Conservation (phyloP, 352 stramenopile species). For the Aphanomyces stellatus region DNA sequence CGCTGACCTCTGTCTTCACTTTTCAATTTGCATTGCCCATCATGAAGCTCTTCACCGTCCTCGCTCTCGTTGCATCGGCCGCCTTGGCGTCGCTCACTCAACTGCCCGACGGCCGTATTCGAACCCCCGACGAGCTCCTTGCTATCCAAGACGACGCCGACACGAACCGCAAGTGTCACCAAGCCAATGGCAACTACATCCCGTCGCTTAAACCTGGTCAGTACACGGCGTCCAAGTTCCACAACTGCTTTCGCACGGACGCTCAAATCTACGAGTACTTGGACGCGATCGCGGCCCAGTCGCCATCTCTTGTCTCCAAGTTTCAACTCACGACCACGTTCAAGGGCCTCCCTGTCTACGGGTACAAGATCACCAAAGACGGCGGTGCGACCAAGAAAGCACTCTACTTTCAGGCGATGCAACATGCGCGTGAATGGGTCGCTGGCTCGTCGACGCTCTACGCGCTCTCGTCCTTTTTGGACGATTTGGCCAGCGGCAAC, state of each 20-base stretch:
- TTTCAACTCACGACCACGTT: conserved; percentile 25
- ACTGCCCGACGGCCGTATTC: background rate
- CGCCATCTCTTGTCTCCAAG: conserved; percentile 23
- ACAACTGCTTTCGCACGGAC: conserved; percentile 27
- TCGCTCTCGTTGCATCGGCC: background rate
- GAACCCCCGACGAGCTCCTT: background rate
- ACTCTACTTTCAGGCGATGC: conserved; percentile 27
- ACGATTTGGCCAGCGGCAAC: conserved; percentile 24
- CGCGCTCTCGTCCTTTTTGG: conserved; percentile 26
- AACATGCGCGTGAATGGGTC: conserved; percentile 30
- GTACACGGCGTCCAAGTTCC: conserved; percentile 25
- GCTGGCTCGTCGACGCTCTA: conserved; percentile 25
- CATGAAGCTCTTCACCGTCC: background rate
- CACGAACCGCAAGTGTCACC: background rate
- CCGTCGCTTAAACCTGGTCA: background rate
- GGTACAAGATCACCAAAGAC: conserved; percentile 30
- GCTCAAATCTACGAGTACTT: conserved; percentile 25
- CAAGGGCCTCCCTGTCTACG: conserved; percentile 18
- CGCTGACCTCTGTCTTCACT: too few species aligned
- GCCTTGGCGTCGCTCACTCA: background rate
- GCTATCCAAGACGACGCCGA: background rate
- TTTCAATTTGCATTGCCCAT: background rate
- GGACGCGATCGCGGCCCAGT: conserved; percentile 22
- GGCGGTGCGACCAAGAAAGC: conserved; percentile 31
- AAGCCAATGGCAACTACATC: background rate